Conservation (phyloP, 148 eudicot genomes). For the Tetragonia tetragonoides region DNA sequence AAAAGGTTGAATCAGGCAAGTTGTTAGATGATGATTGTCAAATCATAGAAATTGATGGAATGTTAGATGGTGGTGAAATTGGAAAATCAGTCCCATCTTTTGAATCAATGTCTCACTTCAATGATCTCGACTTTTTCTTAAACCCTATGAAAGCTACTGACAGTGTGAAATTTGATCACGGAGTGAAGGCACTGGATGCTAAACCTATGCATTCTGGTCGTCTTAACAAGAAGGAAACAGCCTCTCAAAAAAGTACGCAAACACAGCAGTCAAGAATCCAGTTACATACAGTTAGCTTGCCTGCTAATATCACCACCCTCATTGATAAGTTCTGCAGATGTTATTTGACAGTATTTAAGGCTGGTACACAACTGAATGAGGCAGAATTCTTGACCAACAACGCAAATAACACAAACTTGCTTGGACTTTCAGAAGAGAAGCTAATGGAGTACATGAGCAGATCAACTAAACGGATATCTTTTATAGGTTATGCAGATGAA, state of each 20-base stretch:
- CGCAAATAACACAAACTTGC: conserved; percentile 33
- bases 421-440: conserved; percentile 45
- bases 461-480: conserved; percentile 22
- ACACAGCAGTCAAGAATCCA: conserved; percentile 37
- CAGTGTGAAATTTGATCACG: conserved; percentile 30
- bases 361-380: conserved; percentile 29
- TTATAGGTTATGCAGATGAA: conserved; percentile 28
- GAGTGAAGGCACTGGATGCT: conserved; percentile 27
- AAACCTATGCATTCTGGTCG: conserved; percentile 27
- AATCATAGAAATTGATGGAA: conserved; percentile 35
- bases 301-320: conserved; percentile 40
- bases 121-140: conserved; percentile 70
- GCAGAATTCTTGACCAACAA: conserved; percentile 20
- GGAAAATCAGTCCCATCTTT: conserved; percentile 27
- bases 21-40: conserved; percentile 38
- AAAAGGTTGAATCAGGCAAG: conserved; percentile 28
- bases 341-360: conserved; percentile 41
- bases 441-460: conserved; percentile 38
- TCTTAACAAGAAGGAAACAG: conserved; percentile 27
- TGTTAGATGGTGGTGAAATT: conserved; percentile 22
- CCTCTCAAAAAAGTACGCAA: conserved; percentile 26
- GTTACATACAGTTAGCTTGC: conserved; percentile 45
- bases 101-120: conserved; percentile 40
- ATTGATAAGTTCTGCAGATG: conserved; percentile 35
- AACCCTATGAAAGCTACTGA: conserved; percentile 45